Conservation (phyloP, 1,284 basidiomycete genomes). For the Boletus semigastroideus region DNA sequence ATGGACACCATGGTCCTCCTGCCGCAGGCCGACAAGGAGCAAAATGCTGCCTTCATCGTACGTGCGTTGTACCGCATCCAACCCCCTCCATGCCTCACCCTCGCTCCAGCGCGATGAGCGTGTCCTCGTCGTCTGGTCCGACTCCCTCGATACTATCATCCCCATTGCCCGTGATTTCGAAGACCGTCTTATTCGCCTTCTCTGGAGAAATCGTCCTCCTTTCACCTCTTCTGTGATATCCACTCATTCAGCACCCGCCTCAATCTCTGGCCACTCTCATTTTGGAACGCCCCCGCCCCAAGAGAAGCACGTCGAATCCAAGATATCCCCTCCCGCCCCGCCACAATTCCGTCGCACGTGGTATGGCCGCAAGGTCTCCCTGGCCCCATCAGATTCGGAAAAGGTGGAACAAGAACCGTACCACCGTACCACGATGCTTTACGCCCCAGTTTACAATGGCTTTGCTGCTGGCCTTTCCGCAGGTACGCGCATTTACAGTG, state of each 20-base stretch:
- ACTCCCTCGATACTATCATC: conserved; percentile 69
- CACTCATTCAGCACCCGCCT: conserved; percentile 24
- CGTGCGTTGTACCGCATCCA: conserved; percentile 27
- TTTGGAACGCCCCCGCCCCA: conserved; percentile 2
- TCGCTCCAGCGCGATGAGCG: conserved; percentile 66
- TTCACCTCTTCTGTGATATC: conserved; percentile 17
- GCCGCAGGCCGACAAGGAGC: conserved; percentile 77
- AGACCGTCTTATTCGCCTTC: conserved; percentile 74
- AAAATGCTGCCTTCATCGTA: conserved; percentile 81
- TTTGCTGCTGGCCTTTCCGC: conserved; percentile 62
- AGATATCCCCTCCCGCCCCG: conserved; percentile 14
- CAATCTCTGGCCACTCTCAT: conserved; percentile 31
- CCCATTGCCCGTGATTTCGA: conserved; percentile 75
- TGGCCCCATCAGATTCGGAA: conserved; percentile 42
- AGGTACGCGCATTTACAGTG: conserved; percentile 44
- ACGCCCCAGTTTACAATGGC: conserved; percentile 77
- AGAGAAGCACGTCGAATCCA: conserved; percentile 20
- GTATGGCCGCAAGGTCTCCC: conserved; percentile 32
- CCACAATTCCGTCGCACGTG: conserved; percentile 31
- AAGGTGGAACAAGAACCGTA: conserved; percentile 41
- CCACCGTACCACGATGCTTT: conserved; percentile 58
- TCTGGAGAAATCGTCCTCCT: conserved; percentile 55
- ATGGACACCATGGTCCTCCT: conserved; percentile 68
- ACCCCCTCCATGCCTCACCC: neutral
- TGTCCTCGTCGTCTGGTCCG: conserved; percentile 77